Evolutionary conservation across 208 protist genomes (phyloP).

Genomic region (Wallacemonas sp.): DNA sequence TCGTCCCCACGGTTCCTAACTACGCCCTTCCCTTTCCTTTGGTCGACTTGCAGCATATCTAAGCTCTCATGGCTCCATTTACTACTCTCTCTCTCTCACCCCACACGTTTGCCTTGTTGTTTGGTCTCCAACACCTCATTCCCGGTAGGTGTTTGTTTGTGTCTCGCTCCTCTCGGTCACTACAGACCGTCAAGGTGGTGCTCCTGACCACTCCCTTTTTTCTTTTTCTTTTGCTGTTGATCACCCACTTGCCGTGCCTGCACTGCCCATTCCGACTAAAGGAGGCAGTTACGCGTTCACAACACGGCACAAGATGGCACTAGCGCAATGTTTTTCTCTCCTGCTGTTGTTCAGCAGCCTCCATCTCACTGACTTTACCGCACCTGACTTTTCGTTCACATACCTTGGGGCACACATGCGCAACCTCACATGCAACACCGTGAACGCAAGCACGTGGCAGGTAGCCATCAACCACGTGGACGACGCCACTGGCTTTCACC

Average conservation of each 20-base stretch:
- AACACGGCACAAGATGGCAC: background rate
- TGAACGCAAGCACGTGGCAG: background rate
- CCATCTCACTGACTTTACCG: conserved; percentile 16
- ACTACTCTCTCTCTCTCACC: no score
- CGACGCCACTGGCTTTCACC: background rate
- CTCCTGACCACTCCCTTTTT: background rate
- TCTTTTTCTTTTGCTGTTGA: conserved; percentile 6
- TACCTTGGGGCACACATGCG: conserved; percentile 19
- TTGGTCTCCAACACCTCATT: no score
- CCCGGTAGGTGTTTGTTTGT: background rate
- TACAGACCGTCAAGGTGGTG: background rate
- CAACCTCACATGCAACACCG: conserved; percentile 34
- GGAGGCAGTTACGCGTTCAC: no score
- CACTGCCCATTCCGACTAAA: no score
- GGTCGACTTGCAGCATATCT: no score
- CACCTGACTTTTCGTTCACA: conserved; percentile 23
- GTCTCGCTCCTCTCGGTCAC: background rate
- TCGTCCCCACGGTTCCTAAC: no score
- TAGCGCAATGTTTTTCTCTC: conserved; percentile 11
- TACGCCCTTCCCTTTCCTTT: no score
- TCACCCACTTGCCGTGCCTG: background rate
- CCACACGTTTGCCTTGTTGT: no score
- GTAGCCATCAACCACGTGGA: background rate
- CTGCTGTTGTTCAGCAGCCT: conserved; percentile 23
- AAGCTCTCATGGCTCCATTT: no score